phyloP scores from a whole-genome alignment of 768 basidiomycete species.

The Phaffia australis region DNA sequence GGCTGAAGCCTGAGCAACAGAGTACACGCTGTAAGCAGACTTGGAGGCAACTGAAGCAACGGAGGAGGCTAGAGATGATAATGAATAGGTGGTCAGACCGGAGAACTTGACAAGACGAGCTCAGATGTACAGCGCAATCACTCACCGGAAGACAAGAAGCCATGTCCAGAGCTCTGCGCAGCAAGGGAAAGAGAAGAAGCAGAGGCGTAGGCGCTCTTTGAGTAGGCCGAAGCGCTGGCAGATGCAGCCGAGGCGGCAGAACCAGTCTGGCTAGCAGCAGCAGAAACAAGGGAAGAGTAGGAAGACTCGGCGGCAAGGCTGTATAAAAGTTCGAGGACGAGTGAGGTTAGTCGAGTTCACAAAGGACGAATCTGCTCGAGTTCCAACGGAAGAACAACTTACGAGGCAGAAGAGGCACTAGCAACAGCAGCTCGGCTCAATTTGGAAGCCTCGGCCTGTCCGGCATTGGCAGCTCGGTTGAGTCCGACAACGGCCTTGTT shows the following conservation, averaged over 20 bases:
- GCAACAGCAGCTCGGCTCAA: conserved; percentile 2
- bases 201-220: conserved; percentile 30
- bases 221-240: conserved; percentile 28
- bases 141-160: no score
- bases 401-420: conserved; percentile 26
- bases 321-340: background rate
- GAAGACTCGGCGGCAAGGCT: conserved; percentile 17
- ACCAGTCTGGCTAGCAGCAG: conserved; percentile 33
- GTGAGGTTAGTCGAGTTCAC: conserved; percentile 19
- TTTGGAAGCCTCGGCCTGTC: conserved; percentile 10
- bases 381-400: background rate
- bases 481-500: conserved; percentile 31
- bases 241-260: conserved; percentile 25
- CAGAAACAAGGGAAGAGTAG: conserved; percentile 27
- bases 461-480: conserved; percentile 24
- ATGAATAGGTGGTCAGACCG: background rate
- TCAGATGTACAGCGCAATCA: no score
- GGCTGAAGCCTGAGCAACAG: background rate
- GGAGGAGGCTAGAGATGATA: conserved; percentile 16
- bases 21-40: background rate
- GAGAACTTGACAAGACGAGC: no score
- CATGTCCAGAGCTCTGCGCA: conserved; percentile 7
- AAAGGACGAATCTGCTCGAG: background rate
- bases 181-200: conserved; percentile 31
- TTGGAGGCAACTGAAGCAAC: conserved; percentile 25